Evolutionary conservation across 345 rosid genomes (phyloP).

Genomic region (Theobroma cacao): DNA sequence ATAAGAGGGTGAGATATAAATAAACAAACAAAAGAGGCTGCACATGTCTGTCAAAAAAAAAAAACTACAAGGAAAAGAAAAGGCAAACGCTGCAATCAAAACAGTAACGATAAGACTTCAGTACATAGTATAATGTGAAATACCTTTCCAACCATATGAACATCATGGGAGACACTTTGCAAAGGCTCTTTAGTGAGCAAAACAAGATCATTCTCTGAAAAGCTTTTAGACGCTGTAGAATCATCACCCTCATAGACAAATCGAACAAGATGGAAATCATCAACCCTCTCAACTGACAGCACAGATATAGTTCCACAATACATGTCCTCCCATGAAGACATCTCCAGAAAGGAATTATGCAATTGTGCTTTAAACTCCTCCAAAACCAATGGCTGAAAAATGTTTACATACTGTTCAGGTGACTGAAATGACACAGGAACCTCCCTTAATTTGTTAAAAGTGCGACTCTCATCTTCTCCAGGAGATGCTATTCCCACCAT

Average conservation of each 20-base stretch:
- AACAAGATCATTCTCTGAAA: conserved; percentile 85
- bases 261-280: conserved; percentile 91
- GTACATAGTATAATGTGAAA: background rate
- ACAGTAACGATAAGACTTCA: background rate
- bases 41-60: background rate
- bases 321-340: conserved; percentile 81
- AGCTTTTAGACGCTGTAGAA: conserved; percentile 55
- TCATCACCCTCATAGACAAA: conserved; percentile 77
- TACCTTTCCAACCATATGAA: conserved; percentile 95
- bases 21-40: background rate
- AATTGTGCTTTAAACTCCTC: conserved; percentile 98
- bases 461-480: conserved; percentile 40
- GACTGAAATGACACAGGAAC: conserved; percentile 83
- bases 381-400: conserved; percentile 85
- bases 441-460: conserved; percentile 55
- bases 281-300: conserved; percentile 89
- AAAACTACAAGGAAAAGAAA: background rate
- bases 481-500: conserved; percentile 57
- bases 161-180: conserved; percentile 43
- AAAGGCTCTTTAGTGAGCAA: conserved; percentile 82
- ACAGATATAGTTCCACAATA: conserved; percentile 76
- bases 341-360: conserved; percentile 70
- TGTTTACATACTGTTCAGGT: conserved; percentile 74
- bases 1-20: background rate
- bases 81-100: background rate